Base-by-base conservation (phyloP, 768 basidiomycete species). In the Clavulina sp. region DNA sequence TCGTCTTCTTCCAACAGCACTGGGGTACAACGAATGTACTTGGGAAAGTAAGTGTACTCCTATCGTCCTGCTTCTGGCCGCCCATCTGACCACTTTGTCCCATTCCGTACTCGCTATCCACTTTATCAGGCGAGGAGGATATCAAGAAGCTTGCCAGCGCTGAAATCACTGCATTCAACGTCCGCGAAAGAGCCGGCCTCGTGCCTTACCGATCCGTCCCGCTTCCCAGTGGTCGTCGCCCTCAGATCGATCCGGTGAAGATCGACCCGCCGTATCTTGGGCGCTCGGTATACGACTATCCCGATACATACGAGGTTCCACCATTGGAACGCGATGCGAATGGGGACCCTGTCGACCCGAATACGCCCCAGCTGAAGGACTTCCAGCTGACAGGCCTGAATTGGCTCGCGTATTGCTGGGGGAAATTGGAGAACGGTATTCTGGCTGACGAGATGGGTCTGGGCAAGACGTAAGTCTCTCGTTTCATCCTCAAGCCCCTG, bases 381-480 rank as follows among this genome's bases (percentile, higher is more conserved):
- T 99, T 99, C 70, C 95, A 99, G 69, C 72, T 97, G 36, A 95
- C 89, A 2, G 95, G 95, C 23, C 72, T 99, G 56, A 99, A 99
- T 62, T 99, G 95, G 95, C 73, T 99, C n/a, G 83, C 87, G 3
- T 97, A 93, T 65, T 70, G 92, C 16, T 97, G 95, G 95, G 80
- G 76, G 57, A 79, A 87, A 58, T 86, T 86, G 5, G 84, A 93
- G 59, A 97, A 97, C 62, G 95, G 95, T 19, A 95, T 99, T 54
- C 69, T 99, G 32, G 95, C 95, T 0, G 95, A 99, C 61, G 95
- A 99, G 73, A 99, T 97, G 95, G 95, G 95, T 63, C 81, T 99
- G 24, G 95, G 95, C 50, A 99, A 99, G 77, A 72, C 71, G 75
- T 84, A 56, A 43, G 55, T 50, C 4, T 16, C 16, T 4, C 7